A percentile compares a stretch with the other conserved stretches of the same genome.
These are phyloP conservation scores for Dillenia turbinata DNA, from an alignment of 164 flowering plant genomes.

Conservation along the genomic window DNA sequence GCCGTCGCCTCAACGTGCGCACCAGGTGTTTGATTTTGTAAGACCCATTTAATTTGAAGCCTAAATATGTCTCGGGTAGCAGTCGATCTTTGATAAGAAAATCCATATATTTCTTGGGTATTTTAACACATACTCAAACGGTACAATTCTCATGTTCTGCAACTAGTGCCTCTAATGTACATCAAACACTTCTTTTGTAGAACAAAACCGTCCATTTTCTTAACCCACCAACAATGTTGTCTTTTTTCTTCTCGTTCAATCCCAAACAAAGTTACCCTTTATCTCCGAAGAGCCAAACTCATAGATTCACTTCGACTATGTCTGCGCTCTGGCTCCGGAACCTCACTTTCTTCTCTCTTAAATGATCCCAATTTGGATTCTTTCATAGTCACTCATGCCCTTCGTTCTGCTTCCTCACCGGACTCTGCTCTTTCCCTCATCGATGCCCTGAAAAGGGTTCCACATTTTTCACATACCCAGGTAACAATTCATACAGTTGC, in stretches of 20 bases:
- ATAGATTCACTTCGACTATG: slow-evolving; percentile 64
- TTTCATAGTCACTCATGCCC: slow-evolving; percentile 65
- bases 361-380: slow-evolving; percentile 54
- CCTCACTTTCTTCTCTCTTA: slow-evolving; percentile 31
- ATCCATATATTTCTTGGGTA: too few species aligned
- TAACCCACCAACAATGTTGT: slow-evolving; percentile 35
- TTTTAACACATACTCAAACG: too few species aligned
- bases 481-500: slow-evolving; percentile 55
- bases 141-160: too few species aligned
- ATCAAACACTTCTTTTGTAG: slow-evolving; percentile 6
- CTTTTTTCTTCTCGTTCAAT: slow-evolving; percentile 21
- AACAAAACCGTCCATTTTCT: neutral
- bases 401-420: slow-evolving; percentile 72
- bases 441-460: slow-evolving; percentile 36
- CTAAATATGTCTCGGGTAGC: too few species aligned
- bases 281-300: slow-evolving; percentile 72
- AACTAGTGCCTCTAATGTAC: slow-evolving; percentile 6
- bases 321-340: slow-evolving; percentile 44
- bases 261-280: slow-evolving; percentile 48
- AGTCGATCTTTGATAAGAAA: too few species aligned
- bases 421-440: slow-evolving; percentile 62
- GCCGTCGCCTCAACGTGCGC: too few species aligned
- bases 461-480: slow-evolving; percentile 44
- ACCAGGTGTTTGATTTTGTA: too few species aligned
- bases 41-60: too few species aligned